phyloP scores from a whole-genome alignment of 495 filamentous ascomycete species.

The Aspergillus sclerotioniger region DNA sequence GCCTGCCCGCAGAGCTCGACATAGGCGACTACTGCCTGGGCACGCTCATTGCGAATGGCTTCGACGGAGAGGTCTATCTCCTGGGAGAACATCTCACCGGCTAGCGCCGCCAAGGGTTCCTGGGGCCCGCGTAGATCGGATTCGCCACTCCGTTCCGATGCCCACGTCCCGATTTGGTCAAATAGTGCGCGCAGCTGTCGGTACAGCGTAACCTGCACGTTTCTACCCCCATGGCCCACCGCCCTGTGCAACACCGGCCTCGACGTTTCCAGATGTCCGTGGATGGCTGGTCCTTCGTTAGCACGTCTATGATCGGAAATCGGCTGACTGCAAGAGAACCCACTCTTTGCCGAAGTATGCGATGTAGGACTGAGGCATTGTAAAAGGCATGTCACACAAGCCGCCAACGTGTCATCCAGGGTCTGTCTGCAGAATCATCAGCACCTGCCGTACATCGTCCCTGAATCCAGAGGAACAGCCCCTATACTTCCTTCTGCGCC shows the following conservation, averaged over 20 bases:
- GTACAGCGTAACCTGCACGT: conserved; percentile 44
- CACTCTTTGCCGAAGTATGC: conserved; percentile 29
- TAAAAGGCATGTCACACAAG: conserved; percentile 45
- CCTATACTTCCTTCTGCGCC: not conserved
- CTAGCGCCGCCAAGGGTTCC: conserved; percentile 30
- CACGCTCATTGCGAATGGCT: conserved; percentile 39
- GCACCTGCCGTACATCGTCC: not conserved
- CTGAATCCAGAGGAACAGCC: not conserved
- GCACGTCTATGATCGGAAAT: conserved; percentile 4
- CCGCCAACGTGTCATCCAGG: conserved; percentile 44
- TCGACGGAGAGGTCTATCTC: conserved; percentile 43
- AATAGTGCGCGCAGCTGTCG: conserved; percentile 43
- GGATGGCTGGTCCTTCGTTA: conserved; percentile 32
- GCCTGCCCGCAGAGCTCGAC: conserved; percentile 32
- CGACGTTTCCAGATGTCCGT: conserved; percentile 32
- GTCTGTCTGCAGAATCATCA: conserved; percentile 15
- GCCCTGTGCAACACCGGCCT: conserved; percentile 32
- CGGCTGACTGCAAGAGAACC: conserved; percentile 17
- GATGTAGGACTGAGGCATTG: conserved; percentile 42
- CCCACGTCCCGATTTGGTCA: conserved; percentile 33
- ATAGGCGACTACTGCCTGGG: conserved; percentile 37
- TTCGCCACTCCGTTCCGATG: conserved; percentile 11
- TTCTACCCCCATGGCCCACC: conserved; percentile 36
- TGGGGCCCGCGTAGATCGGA: conserved; percentile 26
- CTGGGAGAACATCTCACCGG: conserved; percentile 26